Conservation (phyloP, 139 green algal species). For the Picochlorum sp. region DNA sequence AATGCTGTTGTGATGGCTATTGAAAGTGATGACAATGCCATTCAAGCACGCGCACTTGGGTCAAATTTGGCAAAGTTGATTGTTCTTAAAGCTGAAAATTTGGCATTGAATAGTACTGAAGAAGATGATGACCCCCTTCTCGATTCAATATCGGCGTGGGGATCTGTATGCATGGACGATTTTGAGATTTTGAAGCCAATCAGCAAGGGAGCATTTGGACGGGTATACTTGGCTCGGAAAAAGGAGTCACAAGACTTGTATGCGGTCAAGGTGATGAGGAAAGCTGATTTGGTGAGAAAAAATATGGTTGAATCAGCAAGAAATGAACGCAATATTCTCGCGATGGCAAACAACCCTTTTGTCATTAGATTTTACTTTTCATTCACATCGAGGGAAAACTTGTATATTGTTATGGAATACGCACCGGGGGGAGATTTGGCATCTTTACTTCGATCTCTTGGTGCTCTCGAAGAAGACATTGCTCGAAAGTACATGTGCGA, state of each 20-base stretch:
- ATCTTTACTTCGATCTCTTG: slow-evolving; percentile 69
- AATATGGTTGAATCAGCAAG: slow-evolving; percentile 87
- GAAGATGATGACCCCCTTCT: not conserved
- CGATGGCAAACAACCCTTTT: slow-evolving; percentile 79
- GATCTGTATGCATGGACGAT: slow-evolving; percentile 63
- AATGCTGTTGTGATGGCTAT: not conserved
- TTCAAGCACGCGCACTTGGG: not conserved
- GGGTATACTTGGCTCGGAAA: slow-evolving; percentile 90
- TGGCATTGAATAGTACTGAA: not conserved
- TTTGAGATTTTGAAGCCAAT: slow-evolving; percentile 97
- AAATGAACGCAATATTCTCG: slow-evolving; percentile 91
- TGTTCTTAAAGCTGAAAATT: not conserved
- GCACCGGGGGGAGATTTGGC: slow-evolving; percentile 77
- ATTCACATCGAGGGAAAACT: slow-evolving; percentile 81
- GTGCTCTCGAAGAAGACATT: slow-evolving; percentile 69
- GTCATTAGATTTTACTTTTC: slow-evolving; percentile 87
- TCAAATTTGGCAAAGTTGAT: not conserved
- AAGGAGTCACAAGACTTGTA: slow-evolving; percentile 63
- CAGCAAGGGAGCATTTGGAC: slow-evolving; percentile 80
- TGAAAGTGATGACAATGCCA: not conserved
- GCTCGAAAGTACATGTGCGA: slow-evolving; percentile 84
- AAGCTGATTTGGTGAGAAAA: slow-evolving; percentile 88
- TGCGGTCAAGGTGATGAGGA: slow-evolving; percentile 84
- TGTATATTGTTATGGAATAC: slow-evolving; percentile 99
- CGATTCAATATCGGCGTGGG: not conserved